A percentile compares a stretch with the other conserved stretches of the same genome.
Evolutionary conservation across 169 alveolate genomes (phyloP).

Genomic region (Babesia bigemina): DNA sequence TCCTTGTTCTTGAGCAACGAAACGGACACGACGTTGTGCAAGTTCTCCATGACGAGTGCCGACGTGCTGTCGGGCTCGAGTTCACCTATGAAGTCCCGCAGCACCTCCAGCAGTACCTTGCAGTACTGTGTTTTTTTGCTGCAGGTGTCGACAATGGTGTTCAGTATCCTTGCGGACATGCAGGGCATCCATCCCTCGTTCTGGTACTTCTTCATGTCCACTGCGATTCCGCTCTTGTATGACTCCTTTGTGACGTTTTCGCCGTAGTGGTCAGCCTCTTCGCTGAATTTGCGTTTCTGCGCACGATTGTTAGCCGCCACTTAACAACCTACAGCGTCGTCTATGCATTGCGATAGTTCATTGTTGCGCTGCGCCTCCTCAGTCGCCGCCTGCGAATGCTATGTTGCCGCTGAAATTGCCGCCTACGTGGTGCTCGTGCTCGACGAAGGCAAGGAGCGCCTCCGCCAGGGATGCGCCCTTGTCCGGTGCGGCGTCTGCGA

Average conservation of each 20-base stretch:
- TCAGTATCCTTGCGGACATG: slow-evolving; percentile 61
- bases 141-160: slow-evolving; percentile 32
- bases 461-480: slow-evolving; percentile 40
- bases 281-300: slow-evolving; percentile 34
- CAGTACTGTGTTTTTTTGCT: slow-evolving; percentile 43
- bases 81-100: slow-evolving; percentile 12
- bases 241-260: slow-evolving; percentile 8
- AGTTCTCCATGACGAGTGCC: slow-evolving; percentile 57
- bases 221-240: slow-evolving; percentile 33
- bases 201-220: slow-evolving; percentile 36
- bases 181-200: slow-evolving; percentile 68
- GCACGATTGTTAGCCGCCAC: background rate
- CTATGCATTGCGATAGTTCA: slow-evolving; percentile 50
- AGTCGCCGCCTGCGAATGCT: slow-evolving; percentile 49
- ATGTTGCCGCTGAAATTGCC: too few species aligned
- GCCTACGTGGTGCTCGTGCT: slow-evolving; percentile 50
- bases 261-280: slow-evolving; percentile 33
- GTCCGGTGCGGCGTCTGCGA: slow-evolving; percentile 21
- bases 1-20: slow-evolving; percentile 43
- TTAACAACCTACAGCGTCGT: slow-evolving; percentile 47
- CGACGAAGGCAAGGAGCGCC: slow-evolving; percentile 37
- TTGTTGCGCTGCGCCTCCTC: slow-evolving; percentile 44
- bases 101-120: slow-evolving; percentile 37
- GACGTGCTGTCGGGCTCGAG: slow-evolving; percentile 64
- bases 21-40: slow-evolving; percentile 49